Evolutionary conservation across 2,329 filamentous ascomycete genomes (phyloP), one percentile per base, ranked within the genome.

Genomic region (Rutstroemia sp.): DNA sequence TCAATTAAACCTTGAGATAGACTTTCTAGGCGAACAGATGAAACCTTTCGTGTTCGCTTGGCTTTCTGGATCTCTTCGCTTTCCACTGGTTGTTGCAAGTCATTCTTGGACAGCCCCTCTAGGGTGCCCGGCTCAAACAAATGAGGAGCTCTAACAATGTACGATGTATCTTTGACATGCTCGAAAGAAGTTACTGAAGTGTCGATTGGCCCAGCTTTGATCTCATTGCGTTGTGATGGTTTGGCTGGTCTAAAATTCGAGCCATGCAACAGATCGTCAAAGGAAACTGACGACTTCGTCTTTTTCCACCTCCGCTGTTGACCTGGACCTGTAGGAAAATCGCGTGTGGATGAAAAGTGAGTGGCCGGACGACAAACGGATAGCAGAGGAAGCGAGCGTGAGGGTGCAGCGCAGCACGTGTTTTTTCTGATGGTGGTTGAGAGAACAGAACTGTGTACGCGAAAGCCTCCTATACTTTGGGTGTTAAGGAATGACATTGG

Each of bases 281-380:
- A 71, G 58, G 72, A 79, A 62, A 84, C 62, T 1, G 76, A 76
- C 2, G 78, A 76, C 65, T 69, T 78, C 5, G 78, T 81, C 70
- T 79, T 82, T 68, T 79, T 82, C 57, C 78, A 76, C 65, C 80
- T 42, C 7, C 39, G 39, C 19, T 42, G 39, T 42, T 42, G 39
- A 42, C 5, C 7, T 17, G 9, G 7, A 27, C 7, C 25, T 7
- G 25, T 27, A 27, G 25, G 25, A 27, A 27, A 27, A 27, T 27
- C 5, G 25, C 25, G 25, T 14, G 19, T 17, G 4, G 39, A 9
- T 10, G 39, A 9, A 42, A 42, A 42, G 6, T 42, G 39, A 19
- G 39, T 34, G 30, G 30, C 30, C 30, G 9, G 30, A 34, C 30
- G 30, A 34, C 30, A 34, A 34, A 34, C 30, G 30, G 30, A 34